phyloP scores from a whole-genome alignment of 352 stramenopile species.

The Achlya hypogyna region DNA sequence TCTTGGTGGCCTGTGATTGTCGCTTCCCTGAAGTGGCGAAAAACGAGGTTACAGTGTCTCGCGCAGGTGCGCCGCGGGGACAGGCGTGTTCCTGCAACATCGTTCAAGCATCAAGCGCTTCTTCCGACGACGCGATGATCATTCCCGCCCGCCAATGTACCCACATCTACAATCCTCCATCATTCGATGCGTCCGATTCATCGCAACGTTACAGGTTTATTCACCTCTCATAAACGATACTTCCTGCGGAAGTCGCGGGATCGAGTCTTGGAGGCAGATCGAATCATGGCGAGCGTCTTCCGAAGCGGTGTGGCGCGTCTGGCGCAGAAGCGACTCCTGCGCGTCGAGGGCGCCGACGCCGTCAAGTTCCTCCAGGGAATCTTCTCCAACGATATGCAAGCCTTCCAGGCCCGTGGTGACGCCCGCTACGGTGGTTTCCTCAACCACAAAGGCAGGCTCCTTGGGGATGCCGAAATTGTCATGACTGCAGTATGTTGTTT shows the following conservation, averaged over 20 bases:
- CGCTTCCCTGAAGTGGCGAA: too few species aligned
- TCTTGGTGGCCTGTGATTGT: too few species aligned
- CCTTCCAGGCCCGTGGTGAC: constrained; percentile 35
- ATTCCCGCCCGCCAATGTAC: too few species aligned
- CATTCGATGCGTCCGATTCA: not conserved
- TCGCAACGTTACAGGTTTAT: not conserved
- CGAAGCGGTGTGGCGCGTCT: constrained; percentile 38
- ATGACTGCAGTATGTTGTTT: constrained; percentile 33
- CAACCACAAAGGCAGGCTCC: constrained; percentile 62
- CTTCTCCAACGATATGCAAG: constrained; percentile 80
- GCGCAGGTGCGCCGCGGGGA: too few species aligned
- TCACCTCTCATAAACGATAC: not conserved
- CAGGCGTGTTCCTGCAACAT: too few species aligned
- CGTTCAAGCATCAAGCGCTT: too few species aligned
- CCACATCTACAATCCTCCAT: too few species aligned
- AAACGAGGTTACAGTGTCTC: too few species aligned
- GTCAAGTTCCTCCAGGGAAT: constrained; percentile 71
- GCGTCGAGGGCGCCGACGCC: constrained; percentile 60
- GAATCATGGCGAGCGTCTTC: not conserved
- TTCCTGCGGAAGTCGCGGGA: not conserved
- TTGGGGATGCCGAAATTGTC: constrained; percentile 70
- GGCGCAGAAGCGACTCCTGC: constrained; percentile 43
- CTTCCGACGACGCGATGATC: too few species aligned
- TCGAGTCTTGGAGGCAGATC: not conserved
- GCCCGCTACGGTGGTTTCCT: constrained; percentile 73